These are phyloP conservation scores for Scedosporium boydii DNA, from an alignment of 2,329 filamentous ascomycete genomes.

Conservation along the genomic window DNA sequence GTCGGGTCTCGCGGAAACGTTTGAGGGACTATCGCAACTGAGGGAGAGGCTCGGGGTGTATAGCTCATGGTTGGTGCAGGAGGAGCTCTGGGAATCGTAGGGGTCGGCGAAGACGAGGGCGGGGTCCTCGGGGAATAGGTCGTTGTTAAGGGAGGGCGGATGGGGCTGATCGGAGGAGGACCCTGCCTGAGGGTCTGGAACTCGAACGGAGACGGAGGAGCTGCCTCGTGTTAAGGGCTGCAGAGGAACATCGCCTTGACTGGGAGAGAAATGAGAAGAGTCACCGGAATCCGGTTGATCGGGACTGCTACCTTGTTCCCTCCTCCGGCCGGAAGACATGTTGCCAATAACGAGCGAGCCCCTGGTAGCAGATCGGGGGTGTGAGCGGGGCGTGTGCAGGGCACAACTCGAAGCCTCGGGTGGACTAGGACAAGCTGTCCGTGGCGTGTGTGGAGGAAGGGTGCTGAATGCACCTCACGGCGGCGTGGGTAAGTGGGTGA, in stretches of 20 bases:
- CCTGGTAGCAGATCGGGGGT: constrained; percentile 3
- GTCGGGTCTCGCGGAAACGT: background rate
- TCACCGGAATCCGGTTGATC: background rate
- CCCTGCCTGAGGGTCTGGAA: background rate
- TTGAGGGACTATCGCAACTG: constrained; percentile 23
- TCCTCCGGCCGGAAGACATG: constrained; percentile 3
- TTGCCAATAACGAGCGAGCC: background rate
- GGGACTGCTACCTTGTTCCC: constrained; percentile 3
- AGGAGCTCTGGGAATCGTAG: background rate
- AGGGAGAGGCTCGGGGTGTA: background rate
- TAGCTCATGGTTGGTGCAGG: background rate
- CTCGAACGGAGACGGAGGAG: background rate
- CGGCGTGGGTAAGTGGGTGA: background rate
- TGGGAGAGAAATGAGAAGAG: background rate
- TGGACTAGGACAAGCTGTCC: background rate
- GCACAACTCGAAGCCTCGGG: background rate
- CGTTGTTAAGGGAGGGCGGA: background rate
- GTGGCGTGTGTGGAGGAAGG: background rate
- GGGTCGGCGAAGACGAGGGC: background rate
- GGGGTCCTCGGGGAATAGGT: background rate
- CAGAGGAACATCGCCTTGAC: constrained; percentile 5
- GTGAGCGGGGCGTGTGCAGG: constrained; percentile 3
- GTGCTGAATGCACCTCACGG: background rate
- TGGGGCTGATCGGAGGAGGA: background rate
- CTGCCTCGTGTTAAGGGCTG: background rate